These are phyloP conservation scores for Blastocladiella britannica DNA, from an alignment of 192 early-diverging fungal species.

Conservation along the genomic window DNA sequence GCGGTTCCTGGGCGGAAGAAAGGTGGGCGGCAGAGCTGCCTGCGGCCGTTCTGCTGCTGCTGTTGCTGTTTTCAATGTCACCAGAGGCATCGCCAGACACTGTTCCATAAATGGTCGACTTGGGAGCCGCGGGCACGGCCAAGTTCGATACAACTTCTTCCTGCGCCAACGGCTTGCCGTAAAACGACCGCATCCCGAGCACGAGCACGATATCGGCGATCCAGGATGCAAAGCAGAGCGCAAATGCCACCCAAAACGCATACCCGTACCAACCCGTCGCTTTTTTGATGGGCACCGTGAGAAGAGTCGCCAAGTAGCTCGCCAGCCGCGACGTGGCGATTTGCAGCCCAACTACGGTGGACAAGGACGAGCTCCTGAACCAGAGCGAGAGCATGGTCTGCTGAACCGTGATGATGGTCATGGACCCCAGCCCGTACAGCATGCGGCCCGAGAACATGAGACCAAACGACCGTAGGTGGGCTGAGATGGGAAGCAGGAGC, in stretches of 20 bases:
- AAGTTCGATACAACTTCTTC: too few species aligned
- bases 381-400: constrained; percentile 59
- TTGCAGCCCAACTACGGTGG: constrained; percentile 43
- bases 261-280: constrained; percentile 21
- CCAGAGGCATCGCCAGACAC: too few species aligned
- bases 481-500: constrained; percentile 24
- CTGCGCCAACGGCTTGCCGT: constrained; percentile 4
- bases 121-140: not conserved
- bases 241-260: constrained; percentile 20
- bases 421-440: constrained; percentile 45
- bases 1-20: too few species aligned
- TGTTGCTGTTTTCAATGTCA: constrained; percentile 11
- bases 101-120: not conserved
- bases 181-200: constrained; percentile 23
- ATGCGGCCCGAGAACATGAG: constrained; percentile 31
- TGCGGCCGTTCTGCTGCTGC: constrained; percentile 9
- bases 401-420: constrained; percentile 56
- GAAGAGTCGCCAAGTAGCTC: constrained; percentile 45
- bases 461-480: constrained; percentile 16
- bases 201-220: constrained; percentile 46
- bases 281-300: constrained; percentile 35
- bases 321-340: constrained; percentile 48
- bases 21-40: constrained; percentile 6
- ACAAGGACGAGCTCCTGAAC: constrained; percentile 45
- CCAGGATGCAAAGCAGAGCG: constrained; percentile 44